Percentiles rank a stretch among this genome's conserved stretches.
Evolutionary conservation across 2,329 filamentous ascomycete genomes (phyloP).

Genomic region (Chaetomium globosum): DNA sequence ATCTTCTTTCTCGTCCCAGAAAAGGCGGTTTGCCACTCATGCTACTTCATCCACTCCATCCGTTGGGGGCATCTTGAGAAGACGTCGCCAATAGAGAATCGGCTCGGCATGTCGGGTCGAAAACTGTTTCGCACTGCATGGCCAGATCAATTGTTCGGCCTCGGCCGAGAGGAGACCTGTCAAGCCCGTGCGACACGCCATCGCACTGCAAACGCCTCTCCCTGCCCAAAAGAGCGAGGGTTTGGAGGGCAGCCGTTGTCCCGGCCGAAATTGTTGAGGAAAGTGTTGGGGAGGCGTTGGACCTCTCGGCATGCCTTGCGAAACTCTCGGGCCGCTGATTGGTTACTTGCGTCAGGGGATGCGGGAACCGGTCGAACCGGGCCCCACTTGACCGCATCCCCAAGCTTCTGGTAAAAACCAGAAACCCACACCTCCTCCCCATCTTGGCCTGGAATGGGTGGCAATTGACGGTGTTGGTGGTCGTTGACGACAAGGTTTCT

Average conservation of each 20-base stretch:
- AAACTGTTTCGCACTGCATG: slow-evolving; percentile 19
- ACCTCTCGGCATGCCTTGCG: slow-evolving; percentile 15
- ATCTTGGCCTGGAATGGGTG: background rate
- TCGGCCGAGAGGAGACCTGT: slow-evolving; percentile 34
- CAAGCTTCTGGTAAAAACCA: slow-evolving; percentile 12
- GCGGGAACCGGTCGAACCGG: background rate
- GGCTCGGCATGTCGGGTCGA: slow-evolving; percentile 18
- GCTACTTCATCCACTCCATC: slow-evolving; percentile 21
- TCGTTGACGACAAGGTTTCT: slow-evolving; percentile 11
- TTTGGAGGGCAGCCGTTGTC: slow-evolving; percentile 25
- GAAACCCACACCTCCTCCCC: background rate
- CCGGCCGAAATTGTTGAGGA: slow-evolving; percentile 36
- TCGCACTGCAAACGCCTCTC: slow-evolving; percentile 27
- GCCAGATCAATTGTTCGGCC: slow-evolving; percentile 19
- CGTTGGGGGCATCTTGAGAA: slow-evolving; percentile 19
- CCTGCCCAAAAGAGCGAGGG: slow-evolving; percentile 18
- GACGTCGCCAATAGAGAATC: slow-evolving; percentile 26
- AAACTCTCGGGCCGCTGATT: slow-evolving; percentile 17
- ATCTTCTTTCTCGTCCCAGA: background rate
- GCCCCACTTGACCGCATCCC: slow-evolving; percentile 4
- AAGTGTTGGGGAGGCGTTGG: slow-evolving; percentile 28
- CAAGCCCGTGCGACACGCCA: slow-evolving; percentile 34
- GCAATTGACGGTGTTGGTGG: background rate
- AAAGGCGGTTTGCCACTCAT: slow-evolving; percentile 1
- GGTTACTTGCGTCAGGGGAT: slow-evolving; percentile 10